These are phyloP conservation scores for Monosporozyma yasuniensis DNA, from an alignment of 805 yeast species.

Conservation along the genomic window DNA sequence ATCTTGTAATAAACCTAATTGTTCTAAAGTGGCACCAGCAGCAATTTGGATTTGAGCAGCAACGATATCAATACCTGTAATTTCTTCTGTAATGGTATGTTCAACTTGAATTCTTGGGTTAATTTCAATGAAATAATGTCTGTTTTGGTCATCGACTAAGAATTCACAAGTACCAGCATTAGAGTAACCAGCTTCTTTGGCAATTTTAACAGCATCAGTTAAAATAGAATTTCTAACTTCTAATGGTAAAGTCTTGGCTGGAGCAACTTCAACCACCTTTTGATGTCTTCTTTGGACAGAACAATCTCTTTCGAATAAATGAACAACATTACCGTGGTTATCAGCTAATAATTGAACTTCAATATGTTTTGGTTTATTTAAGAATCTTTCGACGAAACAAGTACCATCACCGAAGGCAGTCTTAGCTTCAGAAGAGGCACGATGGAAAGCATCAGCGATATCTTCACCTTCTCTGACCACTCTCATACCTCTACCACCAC, in stretches of 20 bases:
- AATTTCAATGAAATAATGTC: conserved; percentile 96
- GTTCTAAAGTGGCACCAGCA: conserved; percentile 91
- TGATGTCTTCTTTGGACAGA: conserved; percentile 99
- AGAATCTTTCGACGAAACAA: conserved; percentile 91
- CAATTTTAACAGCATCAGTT: conserved; percentile 89
- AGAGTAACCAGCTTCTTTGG: conserved; percentile 78
- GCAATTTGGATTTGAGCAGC: conserved; percentile 99
- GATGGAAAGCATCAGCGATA: conserved; percentile 79
- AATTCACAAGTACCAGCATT: conserved; percentile 99
- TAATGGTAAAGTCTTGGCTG: conserved; percentile 82
- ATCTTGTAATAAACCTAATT: conserved; percentile 88
- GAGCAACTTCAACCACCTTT: conserved; percentile 97
- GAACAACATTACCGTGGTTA: conserved; percentile 87
- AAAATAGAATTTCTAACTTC: conserved; percentile 85
- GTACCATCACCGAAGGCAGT: conserved; percentile 98
- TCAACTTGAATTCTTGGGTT: conserved; percentile 98
- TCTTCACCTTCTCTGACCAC: conserved; percentile 96
- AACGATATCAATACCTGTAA: conserved; percentile 94
- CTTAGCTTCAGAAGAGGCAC: conserved; percentile 91
- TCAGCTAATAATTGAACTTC: conserved; percentile 96
- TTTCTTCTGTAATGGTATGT: conserved; percentile 97
- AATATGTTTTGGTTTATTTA: conserved; percentile 93
- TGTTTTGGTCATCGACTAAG: conserved; percentile 82
- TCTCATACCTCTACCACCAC: conserved; percentile 99
- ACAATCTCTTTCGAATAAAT: conserved; percentile 94